phyloP scores from a whole-genome alignment of 805 yeast species.

The Candida anglica region DNA sequence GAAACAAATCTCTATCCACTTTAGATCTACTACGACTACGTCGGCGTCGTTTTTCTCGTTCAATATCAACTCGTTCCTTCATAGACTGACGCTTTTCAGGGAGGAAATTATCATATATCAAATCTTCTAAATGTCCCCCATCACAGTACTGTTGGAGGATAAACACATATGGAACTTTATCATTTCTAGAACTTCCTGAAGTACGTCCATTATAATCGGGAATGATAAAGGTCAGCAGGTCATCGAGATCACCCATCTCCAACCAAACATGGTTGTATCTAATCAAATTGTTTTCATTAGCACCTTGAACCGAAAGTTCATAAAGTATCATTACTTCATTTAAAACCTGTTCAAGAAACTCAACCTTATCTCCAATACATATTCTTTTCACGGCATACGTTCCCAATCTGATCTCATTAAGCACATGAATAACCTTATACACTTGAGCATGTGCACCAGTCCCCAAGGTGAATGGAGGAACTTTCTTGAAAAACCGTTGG shows the following conservation, averaged over 20 bases:
- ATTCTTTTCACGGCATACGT: constrained; percentile 81
- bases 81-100: constrained; percentile 16
- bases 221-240: constrained; percentile 31
- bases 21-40: not conserved
- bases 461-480: constrained; percentile 55
- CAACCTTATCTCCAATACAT: constrained; percentile 72
- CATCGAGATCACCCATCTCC: constrained; percentile 58
- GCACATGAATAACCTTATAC: constrained; percentile 75
- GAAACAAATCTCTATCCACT: not conserved
- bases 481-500: constrained; percentile 60
- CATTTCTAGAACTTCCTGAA: constrained; percentile 6
- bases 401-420: constrained; percentile 70
- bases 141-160: constrained; percentile 84
- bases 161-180: constrained; percentile 64
- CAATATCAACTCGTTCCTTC: constrained; percentile 23
- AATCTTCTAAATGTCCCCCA: constrained; percentile 82
- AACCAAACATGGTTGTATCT: constrained; percentile 91
- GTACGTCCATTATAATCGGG: constrained; percentile 9
- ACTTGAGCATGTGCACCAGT: constrained; percentile 85
- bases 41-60: constrained; percentile 17
- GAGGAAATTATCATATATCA: constrained; percentile 26
- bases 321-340: constrained; percentile 75
- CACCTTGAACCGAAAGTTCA: constrained; percentile 40
- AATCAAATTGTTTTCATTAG: constrained; percentile 57
- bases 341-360: constrained; percentile 65